Conservation (phyloP, 371 early-diverging fungal species). For the Mucor plumbeus region DNA sequence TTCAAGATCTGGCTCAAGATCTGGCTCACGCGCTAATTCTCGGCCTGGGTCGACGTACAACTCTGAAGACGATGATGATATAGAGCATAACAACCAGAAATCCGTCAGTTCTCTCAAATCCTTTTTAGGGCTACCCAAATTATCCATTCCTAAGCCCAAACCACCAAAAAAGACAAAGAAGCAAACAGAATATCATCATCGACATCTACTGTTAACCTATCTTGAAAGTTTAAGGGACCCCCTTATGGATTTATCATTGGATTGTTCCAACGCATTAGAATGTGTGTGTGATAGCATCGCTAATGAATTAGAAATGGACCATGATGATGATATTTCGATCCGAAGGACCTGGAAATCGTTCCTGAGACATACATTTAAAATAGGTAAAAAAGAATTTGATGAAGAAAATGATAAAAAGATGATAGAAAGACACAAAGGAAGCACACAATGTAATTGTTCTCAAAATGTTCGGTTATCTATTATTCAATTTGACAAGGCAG, state of each 20-base stretch:
- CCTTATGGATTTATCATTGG: conserved; percentile 53
- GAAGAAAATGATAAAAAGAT: conserved; percentile 14
- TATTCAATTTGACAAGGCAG: conserved; percentile 48
- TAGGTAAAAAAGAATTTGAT: conserved; percentile 19
- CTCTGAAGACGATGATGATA: conserved; percentile 33
- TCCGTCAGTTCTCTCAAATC: conserved; percentile 47
- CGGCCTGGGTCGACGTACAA: conserved; percentile 19
- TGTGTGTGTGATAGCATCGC: conserved; percentile 52
- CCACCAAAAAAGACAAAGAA: conserved; percentile 51
- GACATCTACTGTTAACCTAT: conserved; percentile 60
- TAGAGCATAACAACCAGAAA: conserved; percentile 43
- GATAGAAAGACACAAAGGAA: conserved; percentile 21
- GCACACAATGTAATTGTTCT: conserved; percentile 36
- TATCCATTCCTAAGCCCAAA: conserved; percentile 27
- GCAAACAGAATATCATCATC: conserved; percentile 56
- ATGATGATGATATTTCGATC: conserved; percentile 47
- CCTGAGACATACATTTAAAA: conserved; percentile 33
- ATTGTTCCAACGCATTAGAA: conserved; percentile 54
- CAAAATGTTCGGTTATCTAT: conserved; percentile 38
- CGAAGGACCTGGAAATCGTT: conserved; percentile 44
- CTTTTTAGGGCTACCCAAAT: conserved; percentile 30
- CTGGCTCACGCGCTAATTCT: conserved; percentile 17
- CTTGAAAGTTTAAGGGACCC: conserved; percentile 62
- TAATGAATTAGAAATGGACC: conserved; percentile 54
- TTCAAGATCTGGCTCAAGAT: conserved; percentile 15